Evolutionary conservation across 129 eudicot genomes (phyloP).

Genomic region (Arctium lappa): DNA sequence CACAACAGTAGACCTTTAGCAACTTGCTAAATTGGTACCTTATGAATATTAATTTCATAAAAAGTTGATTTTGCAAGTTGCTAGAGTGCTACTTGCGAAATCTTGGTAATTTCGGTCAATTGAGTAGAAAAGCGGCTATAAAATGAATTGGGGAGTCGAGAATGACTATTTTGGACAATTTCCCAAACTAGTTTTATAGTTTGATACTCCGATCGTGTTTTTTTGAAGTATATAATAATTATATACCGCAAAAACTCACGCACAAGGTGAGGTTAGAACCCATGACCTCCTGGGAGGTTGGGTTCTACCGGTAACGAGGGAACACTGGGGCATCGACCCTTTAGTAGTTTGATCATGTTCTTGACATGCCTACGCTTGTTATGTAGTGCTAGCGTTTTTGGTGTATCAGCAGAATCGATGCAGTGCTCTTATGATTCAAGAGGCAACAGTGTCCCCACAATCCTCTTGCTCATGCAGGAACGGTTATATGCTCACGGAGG

Average conservation of each 20-base stretch:
- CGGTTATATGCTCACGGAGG: slow-evolving; percentile 82
- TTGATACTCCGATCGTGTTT: not conserved
- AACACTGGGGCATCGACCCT: too few relatives aligned
- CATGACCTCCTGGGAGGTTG: too few relatives aligned
- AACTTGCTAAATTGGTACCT: too few relatives aligned
- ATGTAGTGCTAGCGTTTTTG: slow-evolving; percentile 79
- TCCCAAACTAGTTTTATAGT: not conserved
- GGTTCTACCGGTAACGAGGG: too few relatives aligned
- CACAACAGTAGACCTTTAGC: too few relatives aligned
- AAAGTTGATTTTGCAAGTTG: too few relatives aligned
- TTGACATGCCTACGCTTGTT: slow-evolving; percentile 8
- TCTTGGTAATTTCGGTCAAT: too few relatives aligned
- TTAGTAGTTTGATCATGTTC: not conserved
- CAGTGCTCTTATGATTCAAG: slow-evolving; percentile 83
- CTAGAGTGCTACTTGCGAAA: too few relatives aligned
- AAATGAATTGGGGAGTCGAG: too few relatives aligned
- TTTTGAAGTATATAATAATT: not conserved
- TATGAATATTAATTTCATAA: too few relatives aligned
- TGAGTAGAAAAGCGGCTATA: too few relatives aligned
- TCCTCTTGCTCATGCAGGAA: slow-evolving; percentile 87
- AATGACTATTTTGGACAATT: too few relatives aligned
- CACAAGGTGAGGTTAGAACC: not conserved
- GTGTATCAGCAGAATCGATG: slow-evolving; percentile 89
- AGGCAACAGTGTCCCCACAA: slow-evolving; percentile 93
- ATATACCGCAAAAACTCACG: not conserved